Conservation (phyloP, 495 filamentous ascomycete species). For the Aspergillus mulundensis region DNA sequence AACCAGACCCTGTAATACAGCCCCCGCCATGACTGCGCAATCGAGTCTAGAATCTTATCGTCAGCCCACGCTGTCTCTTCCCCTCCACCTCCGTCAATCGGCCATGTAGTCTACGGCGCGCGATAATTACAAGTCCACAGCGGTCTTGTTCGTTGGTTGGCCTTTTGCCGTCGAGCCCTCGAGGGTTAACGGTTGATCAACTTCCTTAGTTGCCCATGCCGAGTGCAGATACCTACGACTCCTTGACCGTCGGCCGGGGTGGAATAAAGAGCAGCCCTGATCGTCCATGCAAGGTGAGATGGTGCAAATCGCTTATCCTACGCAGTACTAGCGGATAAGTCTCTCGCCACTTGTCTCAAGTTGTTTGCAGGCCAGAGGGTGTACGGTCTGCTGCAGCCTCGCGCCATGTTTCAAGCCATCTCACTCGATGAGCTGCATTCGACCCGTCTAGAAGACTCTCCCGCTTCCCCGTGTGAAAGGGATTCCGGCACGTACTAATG, state of each 20-base stretch:
- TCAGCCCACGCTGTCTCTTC: conserved; percentile 4
- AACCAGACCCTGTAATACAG: neutral
- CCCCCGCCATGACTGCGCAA: neutral
- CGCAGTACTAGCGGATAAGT: neutral
- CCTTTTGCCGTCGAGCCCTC: conserved; percentile 2
- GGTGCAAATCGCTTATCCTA: conserved; percentile 8
- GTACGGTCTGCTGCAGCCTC: neutral
- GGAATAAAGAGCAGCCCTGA: conserved; percentile 20
- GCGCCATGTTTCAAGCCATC: conserved; percentile 5
- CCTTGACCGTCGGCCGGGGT: conserved; percentile 8
- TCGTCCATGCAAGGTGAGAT: conserved; percentile 16
- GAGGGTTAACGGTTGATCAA: conserved; percentile 11
- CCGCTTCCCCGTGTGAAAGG: conserved; percentile 5
- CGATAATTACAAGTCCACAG: conserved; percentile 1
- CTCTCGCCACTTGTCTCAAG: conserved; percentile 9
- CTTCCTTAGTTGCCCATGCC: conserved; percentile 7
- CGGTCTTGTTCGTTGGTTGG: conserved; percentile 9
- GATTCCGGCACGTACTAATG: conserved; percentile 3
- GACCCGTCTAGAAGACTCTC: conserved; percentile 5
- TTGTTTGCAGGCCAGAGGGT: conserved; percentile 1
- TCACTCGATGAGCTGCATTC: conserved; percentile 5
- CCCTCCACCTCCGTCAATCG: neutral
- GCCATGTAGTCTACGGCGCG: neutral
- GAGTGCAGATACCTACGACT: conserved; percentile 16
- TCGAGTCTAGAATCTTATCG: conserved; percentile 13